These are phyloP conservation scores for Pachyrhizus erosus DNA, from an alignment of 306 rosid genomes.

Conservation along the genomic window DNA sequence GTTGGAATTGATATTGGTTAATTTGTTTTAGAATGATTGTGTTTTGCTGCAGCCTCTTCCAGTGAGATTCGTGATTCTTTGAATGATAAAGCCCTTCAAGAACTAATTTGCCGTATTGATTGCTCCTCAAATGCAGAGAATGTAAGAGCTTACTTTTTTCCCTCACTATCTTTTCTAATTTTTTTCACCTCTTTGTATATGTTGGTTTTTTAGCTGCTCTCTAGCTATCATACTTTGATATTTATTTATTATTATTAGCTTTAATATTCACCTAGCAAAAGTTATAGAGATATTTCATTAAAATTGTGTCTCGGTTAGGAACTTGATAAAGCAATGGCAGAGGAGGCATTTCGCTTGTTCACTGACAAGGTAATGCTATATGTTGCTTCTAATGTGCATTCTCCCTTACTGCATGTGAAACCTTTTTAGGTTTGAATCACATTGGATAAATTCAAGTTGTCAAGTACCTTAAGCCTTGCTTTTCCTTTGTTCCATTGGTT, in stretches of 20 bases:
- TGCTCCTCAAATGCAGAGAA: slow-evolving; percentile 67
- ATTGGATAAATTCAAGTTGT: slow-evolving; percentile 22
- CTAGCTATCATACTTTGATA: background rate
- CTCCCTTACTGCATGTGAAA: slow-evolving; percentile 8
- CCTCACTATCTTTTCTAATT: background rate
- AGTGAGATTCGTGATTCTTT: slow-evolving; percentile 65
- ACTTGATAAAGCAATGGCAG: slow-evolving; percentile 80
- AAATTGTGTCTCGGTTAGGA: slow-evolving; percentile 56
- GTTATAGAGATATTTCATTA: slow-evolving; percentile 8
- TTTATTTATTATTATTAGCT: slow-evolving; percentile 7
- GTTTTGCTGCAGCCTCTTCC: slow-evolving; percentile 75
- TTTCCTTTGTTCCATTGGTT: slow-evolving; percentile 25
- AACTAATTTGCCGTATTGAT: slow-evolving; percentile 60
- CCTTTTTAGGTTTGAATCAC: slow-evolving; percentile 13
- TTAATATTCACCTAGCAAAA: background rate
- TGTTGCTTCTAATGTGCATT: slow-evolving; percentile 19
- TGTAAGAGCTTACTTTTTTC: slow-evolving; percentile 51
- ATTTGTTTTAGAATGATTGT: slow-evolving; percentile 5
- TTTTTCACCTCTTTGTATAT: background rate
- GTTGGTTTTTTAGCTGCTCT: slow-evolving; percentile 2
- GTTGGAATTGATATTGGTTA: background rate
- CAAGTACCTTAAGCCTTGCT: background rate
- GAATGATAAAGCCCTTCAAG: slow-evolving; percentile 68
- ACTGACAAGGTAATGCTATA: slow-evolving; percentile 68
- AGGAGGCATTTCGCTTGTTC: slow-evolving; percentile 63